Conservation (phyloP, 2,329 filamentous ascomycete genomes). For the Stagonosporopsis cucurbitacearum region DNA sequence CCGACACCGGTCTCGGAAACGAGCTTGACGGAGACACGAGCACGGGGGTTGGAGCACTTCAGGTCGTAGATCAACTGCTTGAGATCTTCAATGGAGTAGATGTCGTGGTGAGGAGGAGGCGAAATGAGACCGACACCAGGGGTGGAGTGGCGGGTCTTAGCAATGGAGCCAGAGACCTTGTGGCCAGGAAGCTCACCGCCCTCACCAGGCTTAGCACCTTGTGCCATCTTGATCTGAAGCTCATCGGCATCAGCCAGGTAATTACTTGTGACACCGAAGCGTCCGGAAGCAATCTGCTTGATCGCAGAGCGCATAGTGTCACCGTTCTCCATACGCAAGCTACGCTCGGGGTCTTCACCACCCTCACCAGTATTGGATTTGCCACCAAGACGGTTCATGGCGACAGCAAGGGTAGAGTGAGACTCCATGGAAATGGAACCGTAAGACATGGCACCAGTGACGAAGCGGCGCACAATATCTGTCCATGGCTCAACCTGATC, state of each 20-base stretch:
- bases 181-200: constrained; percentile 96
- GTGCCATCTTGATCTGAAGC: constrained; percentile 99
- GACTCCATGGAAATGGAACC: constrained; percentile 99
- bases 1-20: constrained; percentile 97
- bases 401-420: constrained; percentile 91
- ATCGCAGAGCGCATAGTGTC: constrained; percentile 98
- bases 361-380: constrained; percentile 98
- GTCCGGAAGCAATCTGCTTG: constrained; percentile 95
- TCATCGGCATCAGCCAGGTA: constrained; percentile 96
- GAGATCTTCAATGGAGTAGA: constrained; percentile 97
- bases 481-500: constrained; percentile 99
- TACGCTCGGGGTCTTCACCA: constrained; percentile 93
- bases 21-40: constrained; percentile 94
- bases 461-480: constrained; percentile 94
- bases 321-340: constrained; percentile 83
- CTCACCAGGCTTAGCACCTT: constrained; percentile 96
- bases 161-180: constrained; percentile 94
- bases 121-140: constrained; percentile 96
- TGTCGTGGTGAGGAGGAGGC: constrained; percentile 95
- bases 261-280: constrained; percentile 94
- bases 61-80: constrained; percentile 98
- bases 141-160: constrained; percentile 92
- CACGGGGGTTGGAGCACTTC: constrained; percentile 92
- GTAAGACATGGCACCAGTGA: constrained; percentile 98
- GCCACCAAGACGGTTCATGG: constrained; percentile 94